Evolutionary conservation across 1,139 yeast genomes (phyloP).

Genomic region (Geotrichum aggregatum): DNA sequence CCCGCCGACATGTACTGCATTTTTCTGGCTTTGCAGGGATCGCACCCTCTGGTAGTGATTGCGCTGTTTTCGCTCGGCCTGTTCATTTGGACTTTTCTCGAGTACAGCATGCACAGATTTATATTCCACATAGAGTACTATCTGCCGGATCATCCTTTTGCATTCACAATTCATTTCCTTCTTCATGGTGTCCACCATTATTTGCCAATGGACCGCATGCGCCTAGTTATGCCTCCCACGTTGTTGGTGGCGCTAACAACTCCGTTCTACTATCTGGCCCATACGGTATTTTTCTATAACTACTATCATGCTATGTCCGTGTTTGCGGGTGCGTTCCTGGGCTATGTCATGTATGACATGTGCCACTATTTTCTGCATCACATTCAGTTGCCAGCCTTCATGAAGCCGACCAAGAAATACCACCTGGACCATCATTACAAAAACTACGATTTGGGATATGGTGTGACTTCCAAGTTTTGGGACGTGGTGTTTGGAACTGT

Average conservation of each 20-base stretch:
- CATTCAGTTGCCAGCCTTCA: conserved; percentile 65
- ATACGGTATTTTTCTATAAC: conserved; percentile 51
- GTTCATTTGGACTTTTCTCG: conserved; percentile 87
- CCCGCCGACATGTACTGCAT: conserved; percentile 65
- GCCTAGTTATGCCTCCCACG: conserved; percentile 96
- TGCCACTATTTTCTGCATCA: conserved; percentile 91
- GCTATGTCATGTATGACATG: conserved; percentile 85
- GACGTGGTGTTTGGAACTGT: conserved; percentile 81
- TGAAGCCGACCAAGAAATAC: conserved; percentile 76
- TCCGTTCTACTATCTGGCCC: conserved; percentile 61
- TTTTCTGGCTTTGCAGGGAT: conserved; percentile 37
- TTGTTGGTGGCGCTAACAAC: conserved; percentile 55
- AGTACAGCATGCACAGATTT: conserved; percentile 83
- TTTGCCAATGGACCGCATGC: conserved; percentile 89
- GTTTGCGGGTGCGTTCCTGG: conserved; percentile 93
- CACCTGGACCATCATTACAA: conserved; percentile 97
- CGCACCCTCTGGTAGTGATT: conserved; percentile 30
- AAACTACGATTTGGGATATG: conserved; percentile 93
- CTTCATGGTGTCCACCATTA: conserved; percentile 96
- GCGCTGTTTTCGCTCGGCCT: conserved; percentile 57
- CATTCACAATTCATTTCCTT: conserved; percentile 78
- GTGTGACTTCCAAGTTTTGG: conserved; percentile 93
- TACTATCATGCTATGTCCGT: conserved; percentile 58
- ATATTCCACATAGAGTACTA: conserved; percentile 84
- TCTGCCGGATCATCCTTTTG: conserved; percentile 74